A percentile compares a stretch with the other conserved stretches of the same genome.
Conservation (phyloP, 805 yeast species). For the Suhomyces kilbournensis region DNA sequence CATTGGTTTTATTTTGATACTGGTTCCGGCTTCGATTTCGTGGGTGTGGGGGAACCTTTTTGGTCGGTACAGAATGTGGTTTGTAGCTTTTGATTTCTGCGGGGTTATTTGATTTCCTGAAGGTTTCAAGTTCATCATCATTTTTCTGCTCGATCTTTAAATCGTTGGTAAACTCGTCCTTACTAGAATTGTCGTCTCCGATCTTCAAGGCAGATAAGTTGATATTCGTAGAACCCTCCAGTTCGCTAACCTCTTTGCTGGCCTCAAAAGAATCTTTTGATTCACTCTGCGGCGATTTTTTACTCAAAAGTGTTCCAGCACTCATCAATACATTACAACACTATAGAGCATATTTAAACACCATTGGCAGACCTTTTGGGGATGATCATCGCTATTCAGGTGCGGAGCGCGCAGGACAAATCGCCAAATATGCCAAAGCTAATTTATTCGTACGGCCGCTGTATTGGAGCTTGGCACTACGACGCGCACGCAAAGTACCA, state of each 20-base stretch:
- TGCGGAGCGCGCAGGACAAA: neutral
- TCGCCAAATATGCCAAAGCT: neutral
- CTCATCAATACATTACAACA: slow-evolving; percentile 21
- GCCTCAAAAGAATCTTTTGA: slow-evolving; percentile 1
- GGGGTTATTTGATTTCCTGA: slow-evolving; percentile 18
- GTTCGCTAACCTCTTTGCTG: slow-evolving; percentile 10
- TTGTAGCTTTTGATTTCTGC: slow-evolving; percentile 60
- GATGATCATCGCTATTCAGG: neutral
- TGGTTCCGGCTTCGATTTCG: neutral
- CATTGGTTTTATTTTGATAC: neutral
- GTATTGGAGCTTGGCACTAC: too few species aligned
- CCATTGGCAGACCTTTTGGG: neutral
- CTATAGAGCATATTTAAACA: too few species aligned
- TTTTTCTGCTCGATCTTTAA: neutral
- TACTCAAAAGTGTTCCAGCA: slow-evolving; percentile 38
- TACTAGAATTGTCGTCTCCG: neutral
- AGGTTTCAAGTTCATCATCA: slow-evolving; percentile 22
- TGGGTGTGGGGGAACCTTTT: slow-evolving; percentile 32
- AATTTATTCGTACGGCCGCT: neutral
- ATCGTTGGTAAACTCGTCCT: neutral
- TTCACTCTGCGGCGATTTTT: slow-evolving; percentile 30
- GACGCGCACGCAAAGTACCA: too few species aligned
- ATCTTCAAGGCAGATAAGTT: slow-evolving; percentile 1
- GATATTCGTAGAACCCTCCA: neutral
- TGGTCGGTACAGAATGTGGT: slow-evolving; percentile 82